Percentiles rank a stretch among this genome's conserved stretches.
phyloP scores from a whole-genome alignment of 495 filamentous ascomycete species.

The Aspergillus bridgeri region DNA sequence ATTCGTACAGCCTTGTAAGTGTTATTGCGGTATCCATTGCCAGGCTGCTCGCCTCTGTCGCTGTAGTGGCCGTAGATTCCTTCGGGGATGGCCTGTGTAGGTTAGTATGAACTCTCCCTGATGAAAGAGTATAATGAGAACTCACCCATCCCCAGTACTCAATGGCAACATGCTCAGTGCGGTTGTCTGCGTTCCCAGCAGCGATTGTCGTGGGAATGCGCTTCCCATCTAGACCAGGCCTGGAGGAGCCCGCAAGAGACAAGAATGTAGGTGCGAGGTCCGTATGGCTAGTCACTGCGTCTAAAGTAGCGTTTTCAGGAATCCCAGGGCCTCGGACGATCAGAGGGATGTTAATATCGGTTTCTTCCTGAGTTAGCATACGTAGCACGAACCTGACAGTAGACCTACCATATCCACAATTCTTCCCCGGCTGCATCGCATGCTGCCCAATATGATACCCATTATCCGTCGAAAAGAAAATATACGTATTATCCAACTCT shows the following conservation, averaged over 20 bases:
- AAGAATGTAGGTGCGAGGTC: conserved; percentile 66
- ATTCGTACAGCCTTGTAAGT: conserved; percentile 61
- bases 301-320: conserved; percentile 36
- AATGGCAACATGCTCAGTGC: conserved; percentile 56
- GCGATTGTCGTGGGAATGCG: conserved; percentile 43
- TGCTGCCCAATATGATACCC: conserved; percentile 70
- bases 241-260: conserved; percentile 34
- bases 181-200: conserved; percentile 26
- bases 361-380: conserved; percentile 35
- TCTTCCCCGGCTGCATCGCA: conserved; percentile 64
- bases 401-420: conserved; percentile 62
- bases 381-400: neutral
- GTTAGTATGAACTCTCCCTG: neutral
- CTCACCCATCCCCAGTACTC: conserved; percentile 57
- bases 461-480: conserved; percentile 67
- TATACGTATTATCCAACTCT: conserved; percentile 61
- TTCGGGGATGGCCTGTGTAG: conserved; percentile 41
- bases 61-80: conserved; percentile 39
- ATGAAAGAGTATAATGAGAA: neutral
- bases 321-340: conserved; percentile 56
- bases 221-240: conserved; percentile 51
- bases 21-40: conserved; percentile 40
- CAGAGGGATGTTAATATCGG: conserved; percentile 66
- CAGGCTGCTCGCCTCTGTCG: conserved; percentile 14
- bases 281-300: conserved; percentile 60